phyloP scores from a whole-genome alignment of 306 rosid genomes.

The Vicia faba region DNA sequence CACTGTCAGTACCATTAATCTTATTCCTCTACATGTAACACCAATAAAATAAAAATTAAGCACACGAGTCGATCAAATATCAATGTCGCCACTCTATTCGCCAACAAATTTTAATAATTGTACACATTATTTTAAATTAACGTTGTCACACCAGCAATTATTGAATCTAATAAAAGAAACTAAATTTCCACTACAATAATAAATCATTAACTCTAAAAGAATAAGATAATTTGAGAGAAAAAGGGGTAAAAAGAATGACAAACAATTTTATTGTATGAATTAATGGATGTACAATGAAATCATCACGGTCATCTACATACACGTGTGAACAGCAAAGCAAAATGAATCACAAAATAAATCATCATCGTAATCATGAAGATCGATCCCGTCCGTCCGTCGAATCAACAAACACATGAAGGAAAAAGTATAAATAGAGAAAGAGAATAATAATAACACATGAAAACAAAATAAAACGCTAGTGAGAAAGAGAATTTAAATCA shows the following conservation, averaged over 20 bases:
- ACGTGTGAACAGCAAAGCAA: conserved; percentile 53
- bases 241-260: conserved; percentile 57
- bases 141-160: not conserved
- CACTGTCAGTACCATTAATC: not conserved
- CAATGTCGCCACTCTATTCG: no score
- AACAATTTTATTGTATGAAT: conserved; percentile 60
- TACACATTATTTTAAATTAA: not conserved
- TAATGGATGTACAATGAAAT: conserved; percentile 64
- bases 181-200: not conserved
- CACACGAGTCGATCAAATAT: no score
- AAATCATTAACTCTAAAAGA: no score
- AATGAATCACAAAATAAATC: conserved; percentile 54
- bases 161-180: not conserved
- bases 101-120: no score
- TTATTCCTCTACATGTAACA: not conserved
- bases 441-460: conserved; percentile 8
- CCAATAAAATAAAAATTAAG: no score
- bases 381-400: conserved; percentile 23
- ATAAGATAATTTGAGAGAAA: not conserved
- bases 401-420: conserved; percentile 43
- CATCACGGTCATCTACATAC: conserved; percentile 63
- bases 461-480: conserved; percentile 20
- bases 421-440: conserved; percentile 28
- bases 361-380: conserved; percentile 27
- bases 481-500: conserved; percentile 37